Evolutionary conservation across 345 rosid genomes (phyloP).

Genomic region (Linum lewisii): DNA sequence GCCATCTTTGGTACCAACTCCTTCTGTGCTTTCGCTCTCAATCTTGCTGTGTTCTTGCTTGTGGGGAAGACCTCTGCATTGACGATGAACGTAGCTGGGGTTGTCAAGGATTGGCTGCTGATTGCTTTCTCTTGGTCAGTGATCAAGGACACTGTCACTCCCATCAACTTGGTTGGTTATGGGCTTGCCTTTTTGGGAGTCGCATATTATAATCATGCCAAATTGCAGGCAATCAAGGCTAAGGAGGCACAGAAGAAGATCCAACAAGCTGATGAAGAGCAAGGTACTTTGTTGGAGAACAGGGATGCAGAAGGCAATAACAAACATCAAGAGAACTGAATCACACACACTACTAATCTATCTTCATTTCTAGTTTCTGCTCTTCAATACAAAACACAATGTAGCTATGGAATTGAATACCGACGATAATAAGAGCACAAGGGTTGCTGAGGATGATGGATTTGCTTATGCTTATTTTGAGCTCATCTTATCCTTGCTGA

Average conservation of each 20-base stretch:
- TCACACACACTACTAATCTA: constrained; percentile 33
- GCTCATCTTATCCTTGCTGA: too few species aligned
- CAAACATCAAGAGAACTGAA: constrained; percentile 53
- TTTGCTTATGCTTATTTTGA: too few species aligned
- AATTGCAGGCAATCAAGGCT: constrained; percentile 83
- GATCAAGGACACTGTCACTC: constrained; percentile 92
- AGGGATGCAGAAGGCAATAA: constrained; percentile 56
- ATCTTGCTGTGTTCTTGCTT: constrained; percentile 86
- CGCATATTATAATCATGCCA: constrained; percentile 81
- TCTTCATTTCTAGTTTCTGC: too few species aligned
- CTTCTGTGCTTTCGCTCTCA: constrained; percentile 79
- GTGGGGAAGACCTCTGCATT: constrained; percentile 95
- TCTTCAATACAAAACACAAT: neutral
- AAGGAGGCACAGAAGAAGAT: constrained; percentile 87
- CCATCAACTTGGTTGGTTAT: constrained; percentile 71
- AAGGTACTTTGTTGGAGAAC: constrained; percentile 68
- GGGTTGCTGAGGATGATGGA: neutral
- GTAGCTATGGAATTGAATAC: constrained; percentile 5
- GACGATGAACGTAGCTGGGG: constrained; percentile 98
- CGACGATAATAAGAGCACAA: constrained; percentile 20
- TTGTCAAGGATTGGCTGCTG: constrained; percentile 90
- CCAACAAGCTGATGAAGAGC: constrained; percentile 61
- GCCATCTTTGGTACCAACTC: constrained; percentile 81
- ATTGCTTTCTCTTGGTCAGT: constrained; percentile 98
- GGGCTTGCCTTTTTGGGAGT: constrained; percentile 91